Evolutionary conservation across 2,329 filamentous ascomycete species (phyloP), one percentile per base, ranked within the genome.

Genomic region (Fusarium sp.): DNA sequence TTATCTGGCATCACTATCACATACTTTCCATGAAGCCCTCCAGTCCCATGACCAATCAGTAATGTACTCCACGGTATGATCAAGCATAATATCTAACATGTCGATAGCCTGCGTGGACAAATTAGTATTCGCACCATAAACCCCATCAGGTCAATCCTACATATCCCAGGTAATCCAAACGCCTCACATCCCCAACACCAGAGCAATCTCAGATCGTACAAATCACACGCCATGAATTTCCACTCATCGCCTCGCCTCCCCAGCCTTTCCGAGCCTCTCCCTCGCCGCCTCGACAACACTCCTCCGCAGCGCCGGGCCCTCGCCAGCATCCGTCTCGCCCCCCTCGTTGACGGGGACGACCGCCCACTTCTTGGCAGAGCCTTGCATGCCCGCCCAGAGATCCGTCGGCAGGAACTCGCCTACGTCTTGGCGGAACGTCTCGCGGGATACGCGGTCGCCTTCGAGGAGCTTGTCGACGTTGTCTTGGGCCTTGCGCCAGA

Each of bases 361-460:
- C 34, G 81, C 79, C 80, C 81, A 86, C 51, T 76, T 80, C 57
- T 76, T 80, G 65, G 85, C 85, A 25, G 81, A 83, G n/a, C 79
- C 83, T 62, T 84, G 85, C 75, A 95, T 85, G 1, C 89, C 91
- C 0, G 88, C 88, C 92, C 93, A 97, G 22, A 97, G 86, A 74
- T 97, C 93, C 0, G 89, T 88, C 0, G 95, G 95, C 10, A 99
- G 77, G 73, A 88, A 96, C 64, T 96, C 92, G 7, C 93, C 93
- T 11, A 95, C 89, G 39, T 96, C 90, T 26, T 88, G 82, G 31
- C 91, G 85, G 74, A 99, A 98, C 1, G 84, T 80, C 63, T 96
- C 90, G 34, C 95, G 83, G 61, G 92, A 88, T 36, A 81, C 81
- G 53, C 85, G 80, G 74, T 99, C 95, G 11, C 86, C 81, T 11